Evolutionary conservation across 75 land plant species (phyloP).

Genomic region (Pseudotsuga menziesii): DNA sequence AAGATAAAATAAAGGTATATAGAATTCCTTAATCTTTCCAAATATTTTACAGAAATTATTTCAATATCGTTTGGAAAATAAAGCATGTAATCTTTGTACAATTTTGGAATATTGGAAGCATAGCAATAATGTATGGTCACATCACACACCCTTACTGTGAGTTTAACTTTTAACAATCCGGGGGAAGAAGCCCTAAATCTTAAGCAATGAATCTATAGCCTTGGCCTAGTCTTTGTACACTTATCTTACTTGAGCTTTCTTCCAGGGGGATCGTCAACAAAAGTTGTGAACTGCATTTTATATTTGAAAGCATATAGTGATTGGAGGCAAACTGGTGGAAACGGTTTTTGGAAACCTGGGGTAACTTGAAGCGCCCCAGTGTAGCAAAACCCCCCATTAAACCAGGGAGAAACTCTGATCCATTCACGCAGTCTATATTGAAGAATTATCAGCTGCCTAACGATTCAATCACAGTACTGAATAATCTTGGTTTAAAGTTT

Average conservation of each 20-base stretch:
- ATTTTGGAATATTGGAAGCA: neutral
- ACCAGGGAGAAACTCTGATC: slow-evolving; percentile 44
- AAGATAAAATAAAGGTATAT: slow-evolving; percentile 94
- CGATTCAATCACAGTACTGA: neutral
- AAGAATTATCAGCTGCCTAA: neutral
- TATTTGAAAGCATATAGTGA: slow-evolving; percentile 58
- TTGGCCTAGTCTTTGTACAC: neutral
- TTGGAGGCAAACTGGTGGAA: slow-evolving; percentile 65
- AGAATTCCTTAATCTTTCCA: neutral
- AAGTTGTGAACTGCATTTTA: slow-evolving; percentile 68
- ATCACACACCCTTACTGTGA: no score
- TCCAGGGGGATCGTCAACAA: slow-evolving; percentile 47
- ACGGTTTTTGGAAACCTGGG: slow-evolving; percentile 44
- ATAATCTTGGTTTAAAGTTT: slow-evolving; percentile 2
- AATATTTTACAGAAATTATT: neutral
- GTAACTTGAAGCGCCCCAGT: slow-evolving; percentile 27
- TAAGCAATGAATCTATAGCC: no score
- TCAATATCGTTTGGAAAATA: neutral
- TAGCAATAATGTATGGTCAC: neutral
- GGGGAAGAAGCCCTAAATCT: no score
- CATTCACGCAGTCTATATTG: slow-evolving; percentile 19
- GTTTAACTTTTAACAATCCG: no score
- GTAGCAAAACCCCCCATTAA: slow-evolving; percentile 22
- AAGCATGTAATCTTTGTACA: neutral
- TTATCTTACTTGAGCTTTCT: neutral